Percentiles rank a stretch among this genome's conserved stretches.
These are phyloP conservation scores for Evernia prunastri DNA, from an alignment of 495 filamentous ascomycete genomes.

Conservation along the genomic window DNA sequence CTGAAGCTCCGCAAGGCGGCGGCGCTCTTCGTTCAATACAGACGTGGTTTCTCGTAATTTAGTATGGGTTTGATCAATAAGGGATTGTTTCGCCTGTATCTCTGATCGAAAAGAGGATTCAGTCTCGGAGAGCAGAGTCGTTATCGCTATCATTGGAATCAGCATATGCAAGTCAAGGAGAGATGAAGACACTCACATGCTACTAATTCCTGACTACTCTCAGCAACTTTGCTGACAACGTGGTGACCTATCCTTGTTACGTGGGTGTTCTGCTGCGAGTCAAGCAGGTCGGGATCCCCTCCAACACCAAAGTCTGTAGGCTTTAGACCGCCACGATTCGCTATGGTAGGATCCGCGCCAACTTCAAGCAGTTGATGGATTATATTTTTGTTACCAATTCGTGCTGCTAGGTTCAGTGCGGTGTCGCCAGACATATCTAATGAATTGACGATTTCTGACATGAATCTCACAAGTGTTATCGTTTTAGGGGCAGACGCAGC, in stretches of 20 bases:
- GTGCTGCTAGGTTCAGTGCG: conserved; percentile 84
- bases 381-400: conserved; percentile 83
- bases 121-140: conserved; percentile 66
- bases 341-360: conserved; percentile 79
- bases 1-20: conserved; percentile 59
- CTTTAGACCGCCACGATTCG: conserved; percentile 78
- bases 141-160: conserved; percentile 36
- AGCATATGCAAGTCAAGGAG: background rate
- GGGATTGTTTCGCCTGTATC: conserved; percentile 71
- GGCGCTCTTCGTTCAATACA: conserved; percentile 66
- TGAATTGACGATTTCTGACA: conserved; percentile 91
- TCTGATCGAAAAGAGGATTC: conserved; percentile 68
- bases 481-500: conserved; percentile 43
- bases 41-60: conserved; percentile 74
- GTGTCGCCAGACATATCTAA: conserved; percentile 91
- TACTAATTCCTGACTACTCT: conserved; percentile 65
- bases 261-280: conserved; percentile 37
- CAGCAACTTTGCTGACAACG: conserved; percentile 42
- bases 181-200: conserved; percentile 45
- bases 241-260: conserved; percentile 29
- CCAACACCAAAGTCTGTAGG: conserved; percentile 91
- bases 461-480: conserved; percentile 82
- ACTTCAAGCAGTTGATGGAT: conserved; percentile 91
- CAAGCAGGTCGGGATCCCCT: conserved; percentile 49
- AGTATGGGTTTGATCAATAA: conserved; percentile 68